Percentiles rank a stretch among this genome's conserved stretches.
Evolutionary conservation across 768 basidiomycete species (phyloP).

Genomic region (Paxillus rubicundulus): DNA sequence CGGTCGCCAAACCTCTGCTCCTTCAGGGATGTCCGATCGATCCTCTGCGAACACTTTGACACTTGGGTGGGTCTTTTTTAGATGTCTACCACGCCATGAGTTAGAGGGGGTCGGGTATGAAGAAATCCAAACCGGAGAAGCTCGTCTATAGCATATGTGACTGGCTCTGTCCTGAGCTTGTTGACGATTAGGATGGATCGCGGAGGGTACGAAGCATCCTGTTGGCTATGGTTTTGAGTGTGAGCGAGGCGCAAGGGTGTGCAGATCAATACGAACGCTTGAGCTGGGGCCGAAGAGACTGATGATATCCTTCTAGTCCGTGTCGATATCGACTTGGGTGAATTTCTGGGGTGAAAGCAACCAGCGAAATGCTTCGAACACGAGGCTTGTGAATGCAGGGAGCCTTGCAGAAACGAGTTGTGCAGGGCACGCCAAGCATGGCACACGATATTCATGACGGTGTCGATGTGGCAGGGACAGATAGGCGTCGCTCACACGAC

Average conservation of each 20-base stretch:
- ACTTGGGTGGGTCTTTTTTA: conserved; percentile 53
- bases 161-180: conserved; percentile 75
- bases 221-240: conserved; percentile 22
- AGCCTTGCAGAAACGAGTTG: conserved; percentile 17
- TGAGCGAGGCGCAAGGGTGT: conserved; percentile 19
- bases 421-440: conserved; percentile 23
- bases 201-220: conserved; percentile 37
- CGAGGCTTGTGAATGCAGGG: background rate
- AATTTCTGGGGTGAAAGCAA: background rate
- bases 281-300: conserved; percentile 2
- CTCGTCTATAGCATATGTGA: conserved; percentile 72
- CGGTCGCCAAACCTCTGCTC: conserved; percentile 60
- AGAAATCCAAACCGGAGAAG: conserved; percentile 56
- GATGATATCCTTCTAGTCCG: conserved; percentile 16
- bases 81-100: conserved; percentile 43
- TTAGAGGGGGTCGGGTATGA: background rate
- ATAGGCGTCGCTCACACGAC: conserved; percentile 6
- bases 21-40: conserved; percentile 60
- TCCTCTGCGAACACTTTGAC: conserved; percentile 68
- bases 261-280: conserved; percentile 20
- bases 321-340: background rate
- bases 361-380: conserved; percentile 3
- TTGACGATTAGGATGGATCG: conserved; percentile 75
- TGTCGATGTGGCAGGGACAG: conserved; percentile 1
- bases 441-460: conserved; percentile 19